Evolutionary conservation across 257 asterid species (phyloP), one percentile per base, ranked within the genome.

Genomic region (Plectranthus barbatus): DNA sequence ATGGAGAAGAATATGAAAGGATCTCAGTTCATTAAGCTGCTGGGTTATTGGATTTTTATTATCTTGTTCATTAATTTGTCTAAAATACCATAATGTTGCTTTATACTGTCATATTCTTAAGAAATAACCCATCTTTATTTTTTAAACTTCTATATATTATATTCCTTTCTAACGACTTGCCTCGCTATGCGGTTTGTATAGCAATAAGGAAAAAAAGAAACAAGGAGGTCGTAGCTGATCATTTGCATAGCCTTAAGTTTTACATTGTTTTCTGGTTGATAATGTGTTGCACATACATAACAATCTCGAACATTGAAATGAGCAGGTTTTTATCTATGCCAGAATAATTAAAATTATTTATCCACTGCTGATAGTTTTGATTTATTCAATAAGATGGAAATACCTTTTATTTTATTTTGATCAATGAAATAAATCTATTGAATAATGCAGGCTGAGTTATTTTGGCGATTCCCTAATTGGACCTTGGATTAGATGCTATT

Each of bases 361-460:
- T 20, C 15, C 29, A 41, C 44, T 44, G 9, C 42, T 24, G 11
- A 13, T 34, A 6, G 12, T 61, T 17, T 62, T 5, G 23, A 9
- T 70, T 40, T 31, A 66, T 37, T 37, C 31, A 20, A 58, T 66
- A 70, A 51, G 42, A 48, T 15, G 45, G 10, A 4, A 4, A 20
- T 44, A 34, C 21, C 15, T 29, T 31, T 0, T 44, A 57, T 52
- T 57, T 49, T 46, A 36, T 71, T 13, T 39, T 42, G 58, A 33
- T 74, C 66, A 58, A 52, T 68, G 34, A 54, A 62, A 7, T 7
- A n/a, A 48, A 39, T 59, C 1, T 56, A 53, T 21, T 33, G 52
- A 44, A 64, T 24, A 44, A 66, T 73, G 81, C 83, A 86, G 90
- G 82, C 41, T 11, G 59, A 61, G 60, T 61, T 70, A 63, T 56